A percentile compares a stretch with the other conserved stretches of the same genome.
These are phyloP conservation scores for Ogataea hybrid DNA, from an alignment of 1,139 yeast species.

Conservation along the genomic window DNA sequence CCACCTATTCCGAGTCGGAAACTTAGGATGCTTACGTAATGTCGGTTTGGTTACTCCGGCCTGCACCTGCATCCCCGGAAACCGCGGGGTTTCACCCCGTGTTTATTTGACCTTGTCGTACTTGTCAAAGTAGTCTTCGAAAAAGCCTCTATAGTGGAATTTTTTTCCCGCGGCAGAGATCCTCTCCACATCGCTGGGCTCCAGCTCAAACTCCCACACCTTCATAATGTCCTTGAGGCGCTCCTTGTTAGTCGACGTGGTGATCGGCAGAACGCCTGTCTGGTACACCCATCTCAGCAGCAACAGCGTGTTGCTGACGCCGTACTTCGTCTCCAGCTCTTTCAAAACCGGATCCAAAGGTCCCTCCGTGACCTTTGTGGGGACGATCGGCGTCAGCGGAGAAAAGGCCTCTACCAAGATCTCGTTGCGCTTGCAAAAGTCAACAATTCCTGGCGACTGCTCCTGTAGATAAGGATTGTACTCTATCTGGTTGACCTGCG, in stretches of 20 bases:
- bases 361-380: slow-evolving; percentile 28
- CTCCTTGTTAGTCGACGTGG: slow-evolving; percentile 63
- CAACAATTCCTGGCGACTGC: slow-evolving; percentile 58
- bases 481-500: slow-evolving; percentile 72
- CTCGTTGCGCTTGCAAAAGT: slow-evolving; percentile 41
- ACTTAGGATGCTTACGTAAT: neutral
- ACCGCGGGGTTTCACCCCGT: neutral
- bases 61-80: neutral
- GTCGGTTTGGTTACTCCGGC: neutral
- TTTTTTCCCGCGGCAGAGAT: slow-evolving; percentile 39
- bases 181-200: slow-evolving; percentile 43
- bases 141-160: slow-evolving; percentile 23
- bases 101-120: slow-evolving; percentile 9
- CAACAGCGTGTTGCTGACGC: slow-evolving; percentile 56
- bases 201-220: slow-evolving; percentile 50
- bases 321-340: slow-evolving; percentile 51
- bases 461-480: slow-evolving; percentile 65
- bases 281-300: slow-evolving; percentile 70
- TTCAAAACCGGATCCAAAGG: slow-evolving; percentile 31
- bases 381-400: slow-evolving; percentile 48
- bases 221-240: slow-evolving; percentile 58
- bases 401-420: slow-evolving; percentile 52
- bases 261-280: slow-evolving; percentile 67
- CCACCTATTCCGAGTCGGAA: neutral
- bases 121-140: slow-evolving; percentile 16